Evolutionary conservation across 164 flowering plant species (phyloP).

Genomic region (Stephania yunnanensis): DNA sequence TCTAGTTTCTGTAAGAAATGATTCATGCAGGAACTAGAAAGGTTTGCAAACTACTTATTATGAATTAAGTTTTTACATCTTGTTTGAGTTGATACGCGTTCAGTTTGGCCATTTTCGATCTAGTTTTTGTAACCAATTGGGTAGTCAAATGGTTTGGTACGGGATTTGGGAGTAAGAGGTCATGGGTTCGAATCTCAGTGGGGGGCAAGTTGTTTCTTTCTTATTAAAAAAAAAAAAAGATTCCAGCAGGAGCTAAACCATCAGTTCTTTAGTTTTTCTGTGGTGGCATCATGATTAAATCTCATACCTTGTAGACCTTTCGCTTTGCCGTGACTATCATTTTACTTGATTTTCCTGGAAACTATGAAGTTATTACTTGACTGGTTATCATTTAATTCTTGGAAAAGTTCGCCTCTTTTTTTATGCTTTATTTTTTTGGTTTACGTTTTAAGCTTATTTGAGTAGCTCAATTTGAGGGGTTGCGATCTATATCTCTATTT

Average conservation of each 20-base stretch:
- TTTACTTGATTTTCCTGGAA: neutral
- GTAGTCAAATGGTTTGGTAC: too few species aligned
- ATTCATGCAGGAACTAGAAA: slow-evolving; percentile 53
- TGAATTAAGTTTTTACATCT: slow-evolving; percentile 2
- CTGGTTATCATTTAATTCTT: neutral
- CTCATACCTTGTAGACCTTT: neutral
- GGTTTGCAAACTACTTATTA: slow-evolving; percentile 38
- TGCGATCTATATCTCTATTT: neutral
- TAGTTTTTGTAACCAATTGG: neutral
- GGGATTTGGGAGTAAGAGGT: too few species aligned
- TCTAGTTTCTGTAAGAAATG: slow-evolving; percentile 1
- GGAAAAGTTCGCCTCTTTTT: neutral
- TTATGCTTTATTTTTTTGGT: neutral
- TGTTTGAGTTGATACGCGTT: neutral
- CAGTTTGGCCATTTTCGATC: neutral
- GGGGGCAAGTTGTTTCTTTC: too few species aligned
- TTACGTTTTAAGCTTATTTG: neutral
- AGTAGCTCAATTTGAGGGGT: neutral
- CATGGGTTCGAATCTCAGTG: too few species aligned
- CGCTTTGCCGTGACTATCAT: neutral
- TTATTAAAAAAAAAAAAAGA: too few species aligned
- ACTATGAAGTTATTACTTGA: neutral
- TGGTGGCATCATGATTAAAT: neutral
- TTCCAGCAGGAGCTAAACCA: neutral
- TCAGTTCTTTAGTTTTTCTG: neutral